Evolutionary conservation across 257 asterid genomes (phyloP).

Genomic region (Nicotiana obtusifolia): DNA sequence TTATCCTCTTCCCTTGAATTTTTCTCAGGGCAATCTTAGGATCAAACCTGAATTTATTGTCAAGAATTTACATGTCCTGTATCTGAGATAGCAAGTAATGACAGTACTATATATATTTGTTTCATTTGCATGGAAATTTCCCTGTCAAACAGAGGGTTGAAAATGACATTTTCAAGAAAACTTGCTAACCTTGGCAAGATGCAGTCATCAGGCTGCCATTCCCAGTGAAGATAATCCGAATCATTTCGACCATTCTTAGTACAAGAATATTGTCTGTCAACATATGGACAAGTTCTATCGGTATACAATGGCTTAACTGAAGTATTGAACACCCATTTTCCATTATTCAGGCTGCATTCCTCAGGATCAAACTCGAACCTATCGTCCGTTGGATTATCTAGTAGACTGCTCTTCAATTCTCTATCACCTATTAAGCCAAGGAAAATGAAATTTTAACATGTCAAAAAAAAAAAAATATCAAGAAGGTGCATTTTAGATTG

Average conservation of each 20-base stretch:
- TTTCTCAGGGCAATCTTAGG: slow-evolving; percentile 52
- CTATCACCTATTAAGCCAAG: slow-evolving; percentile 27
- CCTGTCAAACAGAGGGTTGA: not conserved
- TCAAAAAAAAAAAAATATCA: not conserved
- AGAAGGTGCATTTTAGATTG: not conserved
- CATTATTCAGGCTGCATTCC: slow-evolving; percentile 56
- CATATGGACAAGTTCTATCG: slow-evolving; percentile 66
- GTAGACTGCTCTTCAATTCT: slow-evolving; percentile 24
- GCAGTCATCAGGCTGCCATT: slow-evolving; percentile 93
- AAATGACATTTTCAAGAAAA: not conserved
- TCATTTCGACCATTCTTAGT: slow-evolving; percentile 71
- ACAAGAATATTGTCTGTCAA: slow-evolving; percentile 82
- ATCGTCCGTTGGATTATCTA: slow-evolving; percentile 62
- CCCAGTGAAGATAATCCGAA: slow-evolving; percentile 64
- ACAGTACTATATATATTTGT: not conserved
- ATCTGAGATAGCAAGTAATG: not conserved
- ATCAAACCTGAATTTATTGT: slow-evolving; percentile 49
- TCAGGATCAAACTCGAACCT: slow-evolving; percentile 74
- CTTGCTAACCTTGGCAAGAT: slow-evolving; percentile 71
- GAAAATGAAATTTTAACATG: not conserved
- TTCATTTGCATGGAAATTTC: not conserved
- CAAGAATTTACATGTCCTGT: not conserved
- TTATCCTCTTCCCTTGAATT: slow-evolving; percentile 72
- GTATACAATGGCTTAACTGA: slow-evolving; percentile 64
- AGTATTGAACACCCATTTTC: slow-evolving; percentile 78